Evolutionary conservation across 2,329 filamentous ascomycete species (phyloP).

Genomic region (Calonectria leucothoes): DNA sequence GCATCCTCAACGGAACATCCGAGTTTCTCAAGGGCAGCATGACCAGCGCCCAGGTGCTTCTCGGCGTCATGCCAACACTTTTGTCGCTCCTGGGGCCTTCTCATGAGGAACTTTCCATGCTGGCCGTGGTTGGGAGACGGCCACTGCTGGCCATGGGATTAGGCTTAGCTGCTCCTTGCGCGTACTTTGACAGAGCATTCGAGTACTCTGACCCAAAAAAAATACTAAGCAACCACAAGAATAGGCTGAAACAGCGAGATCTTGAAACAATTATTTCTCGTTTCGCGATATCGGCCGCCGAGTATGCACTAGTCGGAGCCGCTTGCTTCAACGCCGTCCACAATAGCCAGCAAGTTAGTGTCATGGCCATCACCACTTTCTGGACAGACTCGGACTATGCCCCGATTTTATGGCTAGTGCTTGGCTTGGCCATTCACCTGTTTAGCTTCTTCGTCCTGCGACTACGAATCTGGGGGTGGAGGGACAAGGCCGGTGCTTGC

Average conservation of each 20-base stretch:
- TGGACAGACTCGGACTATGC: too few species aligned
- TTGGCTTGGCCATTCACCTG: too few species aligned
- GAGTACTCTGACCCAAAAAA: conserved; percentile 7
- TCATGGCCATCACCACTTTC: too few species aligned
- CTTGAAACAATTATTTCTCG: too few species aligned
- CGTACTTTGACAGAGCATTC: conserved; percentile 19
- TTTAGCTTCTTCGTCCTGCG: too few species aligned
- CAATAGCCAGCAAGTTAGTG: too few species aligned
- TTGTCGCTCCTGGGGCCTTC: conserved; percentile 3
- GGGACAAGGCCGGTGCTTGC: too few species aligned
- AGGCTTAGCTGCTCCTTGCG: background rate
- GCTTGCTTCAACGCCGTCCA: too few species aligned
- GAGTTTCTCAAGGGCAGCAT: conserved; percentile 13
- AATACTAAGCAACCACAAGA: too few species aligned
- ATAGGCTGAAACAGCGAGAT: conserved; percentile 1
- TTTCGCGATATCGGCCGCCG: background rate
- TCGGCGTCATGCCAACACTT: conserved; percentile 17
- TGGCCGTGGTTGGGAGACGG: conserved; percentile 2
- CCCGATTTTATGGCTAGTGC: too few species aligned
- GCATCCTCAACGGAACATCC: conserved; percentile 5
- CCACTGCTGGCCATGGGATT: background rate
- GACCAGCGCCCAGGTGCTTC: conserved; percentile 14
- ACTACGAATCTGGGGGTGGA: too few species aligned
- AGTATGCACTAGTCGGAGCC: too few species aligned
- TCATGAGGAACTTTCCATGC: conserved; percentile 1